phyloP scores from a whole-genome alignment of 257 asterid genomes.

The Salvia rosmarinus region DNA sequence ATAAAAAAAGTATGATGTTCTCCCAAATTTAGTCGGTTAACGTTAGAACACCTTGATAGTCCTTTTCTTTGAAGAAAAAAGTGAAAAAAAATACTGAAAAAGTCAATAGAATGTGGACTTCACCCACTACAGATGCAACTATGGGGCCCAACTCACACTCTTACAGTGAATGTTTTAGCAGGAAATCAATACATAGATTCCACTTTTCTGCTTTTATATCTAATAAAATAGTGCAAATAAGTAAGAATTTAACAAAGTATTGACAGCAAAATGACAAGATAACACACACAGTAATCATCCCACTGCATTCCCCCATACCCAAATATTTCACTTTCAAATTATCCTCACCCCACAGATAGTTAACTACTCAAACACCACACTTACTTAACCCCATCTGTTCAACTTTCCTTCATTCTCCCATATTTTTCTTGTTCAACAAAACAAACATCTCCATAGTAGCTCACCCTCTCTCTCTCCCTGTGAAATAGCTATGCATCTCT shows the following conservation, averaged over 20 bases:
- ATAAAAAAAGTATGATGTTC: too few species aligned
- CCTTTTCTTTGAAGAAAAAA: too few species aligned
- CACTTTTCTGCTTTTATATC: slow-evolving; percentile 35
- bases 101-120: slow-evolving; percentile 52
- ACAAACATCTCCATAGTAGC: slow-evolving; percentile 61
- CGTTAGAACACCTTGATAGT: too few species aligned
- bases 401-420: slow-evolving; percentile 32
- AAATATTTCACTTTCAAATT: slow-evolving; percentile 34
- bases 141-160: too few species aligned
- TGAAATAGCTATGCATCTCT: slow-evolving; percentile 36
- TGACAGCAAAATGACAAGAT: slow-evolving; percentile 43
- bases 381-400: slow-evolving; percentile 23
- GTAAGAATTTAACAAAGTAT: slow-evolving; percentile 32
- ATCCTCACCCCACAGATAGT: too few species aligned
- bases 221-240: slow-evolving; percentile 32
- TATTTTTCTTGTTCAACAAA: slow-evolving; percentile 63
- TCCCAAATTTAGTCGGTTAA: too few species aligned
- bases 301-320: slow-evolving; percentile 38
- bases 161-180: slow-evolving; percentile 44
- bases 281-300: slow-evolving; percentile 18
- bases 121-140: slow-evolving; percentile 37
- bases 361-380: neutral
- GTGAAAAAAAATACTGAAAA: slow-evolving; percentile 19
- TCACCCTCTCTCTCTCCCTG: slow-evolving; percentile 46
- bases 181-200: slow-evolving; percentile 52